Percentiles rank a stretch among this genome's conserved stretches.
Evolutionary conservation across 495 filamentous ascomycete genomes (phyloP).

Genomic region (Penicillium salamii): DNA sequence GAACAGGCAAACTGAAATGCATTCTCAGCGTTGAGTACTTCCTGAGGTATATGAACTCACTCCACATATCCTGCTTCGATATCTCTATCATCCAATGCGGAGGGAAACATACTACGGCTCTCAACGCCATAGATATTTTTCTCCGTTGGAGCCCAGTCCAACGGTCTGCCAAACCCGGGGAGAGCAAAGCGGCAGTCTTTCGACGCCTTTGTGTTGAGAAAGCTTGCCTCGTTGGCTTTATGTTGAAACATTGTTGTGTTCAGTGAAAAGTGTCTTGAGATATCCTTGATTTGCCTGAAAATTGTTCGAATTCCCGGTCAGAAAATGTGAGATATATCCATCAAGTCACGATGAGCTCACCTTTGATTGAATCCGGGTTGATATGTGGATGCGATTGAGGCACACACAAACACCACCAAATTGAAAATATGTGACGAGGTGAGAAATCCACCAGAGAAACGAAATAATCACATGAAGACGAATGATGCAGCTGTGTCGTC

Average conservation of each 20-base stretch:
- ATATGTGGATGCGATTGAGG: too few relatives aligned
- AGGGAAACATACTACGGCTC: conserved; percentile 30
- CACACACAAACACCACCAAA: too few relatives aligned
- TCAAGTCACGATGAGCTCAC: too few relatives aligned
- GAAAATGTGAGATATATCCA: too few relatives aligned
- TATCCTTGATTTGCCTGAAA: too few relatives aligned
- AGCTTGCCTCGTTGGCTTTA: conserved; percentile 2
- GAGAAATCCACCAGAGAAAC: too few relatives aligned
- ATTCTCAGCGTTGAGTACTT: background rate
- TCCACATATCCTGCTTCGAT: conserved; percentile 33
- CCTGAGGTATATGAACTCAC: conserved; percentile 15
- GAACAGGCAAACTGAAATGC: conserved; percentile 24
- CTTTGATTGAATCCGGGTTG: too few relatives aligned
- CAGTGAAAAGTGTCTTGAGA: too few relatives aligned
- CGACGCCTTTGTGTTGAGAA: background rate
- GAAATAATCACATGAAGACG: background rate
- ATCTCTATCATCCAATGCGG: conserved; percentile 30
- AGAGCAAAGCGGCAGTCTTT: conserved; percentile 22
- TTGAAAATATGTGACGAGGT: too few relatives aligned
- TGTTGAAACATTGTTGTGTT: conserved; percentile 24
- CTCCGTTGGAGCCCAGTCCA: conserved; percentile 31
- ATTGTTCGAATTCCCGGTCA: too few relatives aligned
- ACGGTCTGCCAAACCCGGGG: conserved; percentile 42
- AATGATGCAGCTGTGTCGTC: conserved; percentile 27
- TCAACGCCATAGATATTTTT: conserved; percentile 30